Evolutionary conservation across 805 yeast genomes (phyloP).

Genomic region (Wickerhamomyces bovis): DNA sequence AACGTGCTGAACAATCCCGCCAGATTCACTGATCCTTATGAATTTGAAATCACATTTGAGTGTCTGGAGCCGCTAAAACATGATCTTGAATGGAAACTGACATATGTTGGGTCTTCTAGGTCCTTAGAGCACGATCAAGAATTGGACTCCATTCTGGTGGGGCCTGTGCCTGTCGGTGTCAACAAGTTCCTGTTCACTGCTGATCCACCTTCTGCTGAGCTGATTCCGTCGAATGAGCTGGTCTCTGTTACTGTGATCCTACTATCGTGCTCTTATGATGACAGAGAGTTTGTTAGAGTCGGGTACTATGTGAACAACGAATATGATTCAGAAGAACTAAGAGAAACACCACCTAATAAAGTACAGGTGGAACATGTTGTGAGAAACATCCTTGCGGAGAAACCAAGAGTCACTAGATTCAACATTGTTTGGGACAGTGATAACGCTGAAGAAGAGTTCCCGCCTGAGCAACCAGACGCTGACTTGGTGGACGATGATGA

Average conservation of each 20-base stretch:
- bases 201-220: slow-evolving; percentile 93
- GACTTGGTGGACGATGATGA: slow-evolving; percentile 60
- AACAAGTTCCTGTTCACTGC: slow-evolving; percentile 90
- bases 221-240: slow-evolving; percentile 92
- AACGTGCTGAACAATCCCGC: slow-evolving; percentile 95
- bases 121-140: slow-evolving; percentile 96
- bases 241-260: slow-evolving; percentile 93
- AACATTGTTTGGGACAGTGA: slow-evolving; percentile 96
- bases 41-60: slow-evolving; percentile 95
- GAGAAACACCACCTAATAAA: slow-evolving; percentile 90
- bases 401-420: slow-evolving; percentile 95
- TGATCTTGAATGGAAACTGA: slow-evolving; percentile 95
- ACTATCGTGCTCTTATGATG: slow-evolving; percentile 88
- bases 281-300: slow-evolving; percentile 91
- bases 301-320: slow-evolving; percentile 98
- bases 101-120: slow-evolving; percentile 93
- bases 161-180: slow-evolving; percentile 97
- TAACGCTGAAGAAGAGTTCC: slow-evolving; percentile 58
- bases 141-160: slow-evolving; percentile 91
- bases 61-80: slow-evolving; percentile 81
- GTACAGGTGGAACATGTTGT: slow-evolving; percentile 93
- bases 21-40: slow-evolving; percentile 85
- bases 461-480: slow-evolving; percentile 70
- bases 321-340: slow-evolving; percentile 85
- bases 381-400: slow-evolving; percentile 90